Conservation (phyloP, 2,329 filamentous ascomycete species). For the Tolypocladium capitatum region DNA sequence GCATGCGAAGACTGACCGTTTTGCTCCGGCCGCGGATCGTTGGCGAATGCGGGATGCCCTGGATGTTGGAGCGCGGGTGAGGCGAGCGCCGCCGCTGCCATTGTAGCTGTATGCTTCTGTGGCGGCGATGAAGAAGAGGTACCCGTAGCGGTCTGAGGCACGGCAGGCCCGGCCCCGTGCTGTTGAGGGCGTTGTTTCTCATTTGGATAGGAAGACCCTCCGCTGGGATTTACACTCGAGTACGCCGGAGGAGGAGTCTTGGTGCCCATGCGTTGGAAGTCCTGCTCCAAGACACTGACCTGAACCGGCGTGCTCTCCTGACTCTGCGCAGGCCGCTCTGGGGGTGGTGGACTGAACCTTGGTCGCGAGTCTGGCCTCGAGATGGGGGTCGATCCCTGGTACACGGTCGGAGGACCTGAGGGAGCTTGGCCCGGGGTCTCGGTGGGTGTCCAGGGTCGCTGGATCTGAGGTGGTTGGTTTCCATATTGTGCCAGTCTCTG, state of each 20-base stretch:
- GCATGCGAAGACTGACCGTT: constrained; percentile 35
- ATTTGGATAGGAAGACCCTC: constrained; percentile 52
- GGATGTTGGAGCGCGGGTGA: constrained; percentile 42
- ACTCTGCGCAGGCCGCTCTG: constrained; percentile 21
- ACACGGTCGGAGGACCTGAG: constrained; percentile 81
- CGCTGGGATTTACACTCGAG: constrained; percentile 53
- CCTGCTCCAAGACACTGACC: constrained; percentile 66
- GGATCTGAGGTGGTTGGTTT: constrained; percentile 19
- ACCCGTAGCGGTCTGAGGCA: constrained; percentile 13
- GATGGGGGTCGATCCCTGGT: constrained; percentile 71
- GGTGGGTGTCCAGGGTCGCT: constrained; percentile 84
- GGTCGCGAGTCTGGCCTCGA: constrained; percentile 32
- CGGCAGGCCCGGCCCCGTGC: constrained; percentile 5
- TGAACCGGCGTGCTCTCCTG: constrained; percentile 29
- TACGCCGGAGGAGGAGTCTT: constrained; percentile 93
- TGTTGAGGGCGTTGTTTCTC: constrained; percentile 55
- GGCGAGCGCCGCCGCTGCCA: constrained; percentile 18
- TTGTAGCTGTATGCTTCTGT: constrained; percentile 13
- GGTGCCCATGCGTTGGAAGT: constrained; percentile 69
- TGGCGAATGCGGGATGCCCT: constrained; percentile 82
- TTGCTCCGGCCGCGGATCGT: constrained; percentile 51
- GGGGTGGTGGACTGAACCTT: constrained; percentile 28
- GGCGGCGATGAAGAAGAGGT: constrained; percentile 14
- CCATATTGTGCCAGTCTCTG: constrained; percentile 72
- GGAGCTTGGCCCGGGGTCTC: constrained; percentile 76